These are phyloP conservation scores for Aspergillus pseudoterreus DNA, from an alignment of 2,329 filamentous ascomycete species.

Conservation along the genomic window DNA sequence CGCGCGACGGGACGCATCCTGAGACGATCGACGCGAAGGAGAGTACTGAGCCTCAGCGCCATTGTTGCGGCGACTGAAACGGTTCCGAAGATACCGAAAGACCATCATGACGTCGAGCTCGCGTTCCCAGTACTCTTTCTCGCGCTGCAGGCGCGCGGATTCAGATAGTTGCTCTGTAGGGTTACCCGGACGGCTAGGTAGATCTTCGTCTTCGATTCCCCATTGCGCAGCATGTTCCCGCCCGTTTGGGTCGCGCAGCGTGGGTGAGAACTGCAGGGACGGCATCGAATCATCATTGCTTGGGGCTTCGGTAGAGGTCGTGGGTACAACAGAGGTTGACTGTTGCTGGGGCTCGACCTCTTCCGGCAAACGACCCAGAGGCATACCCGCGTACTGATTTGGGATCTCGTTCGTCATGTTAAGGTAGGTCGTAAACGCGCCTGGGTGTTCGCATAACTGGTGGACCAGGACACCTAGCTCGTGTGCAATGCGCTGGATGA, in stretches of 20 bases:
- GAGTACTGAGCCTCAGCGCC: slow-evolving; percentile 31
- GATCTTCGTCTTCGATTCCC: slow-evolving; percentile 62
- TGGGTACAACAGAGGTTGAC: slow-evolving; percentile 12
- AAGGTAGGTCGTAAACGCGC: slow-evolving; percentile 80
- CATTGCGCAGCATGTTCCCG: slow-evolving; percentile 56
- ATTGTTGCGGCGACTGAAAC: slow-evolving; percentile 58
- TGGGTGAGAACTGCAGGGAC: slow-evolving; percentile 50
- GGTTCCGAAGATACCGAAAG: slow-evolving; percentile 77
- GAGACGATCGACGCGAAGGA: slow-evolving; percentile 41
- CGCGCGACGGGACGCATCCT: slow-evolving; percentile 70
- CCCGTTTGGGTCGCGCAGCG: slow-evolving; percentile 37
- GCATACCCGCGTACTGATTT: slow-evolving; percentile 74
- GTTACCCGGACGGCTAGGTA: slow-evolving; percentile 8
- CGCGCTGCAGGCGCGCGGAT: slow-evolving; percentile 46
- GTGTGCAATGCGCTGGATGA: slow-evolving; percentile 78
- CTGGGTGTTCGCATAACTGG: slow-evolving; percentile 79
- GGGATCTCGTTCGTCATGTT: slow-evolving; percentile 58
- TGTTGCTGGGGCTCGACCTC: slow-evolving; percentile 16
- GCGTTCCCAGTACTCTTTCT: slow-evolving; percentile 84
- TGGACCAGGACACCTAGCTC: slow-evolving; percentile 83
- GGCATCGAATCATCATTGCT: slow-evolving; percentile 25
- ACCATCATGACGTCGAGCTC: slow-evolving; percentile 88
- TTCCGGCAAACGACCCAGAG: slow-evolving; percentile 41
- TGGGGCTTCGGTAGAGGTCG: slow-evolving; percentile 16
- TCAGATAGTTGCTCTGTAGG: slow-evolving; percentile 31